Evolutionary conservation across 345 rosid species (phyloP).

Genomic region (Brassica napus): Da-Ae NC_063439.1:7775001-7775500

Average conservation of each 20-base stretch:
- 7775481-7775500: conserved; percentile 18
- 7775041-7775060: conserved; percentile 33
- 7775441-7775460: conserved; percentile 27
- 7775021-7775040: conserved; percentile 38
- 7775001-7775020: conserved; percentile 43
- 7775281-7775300: conserved; percentile 28
- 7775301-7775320: conserved; percentile 45
- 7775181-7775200: conserved; percentile 28
- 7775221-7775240: conserved; percentile 36
- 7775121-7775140: conserved; percentile 42
- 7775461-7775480: conserved; percentile 32
- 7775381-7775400: conserved; percentile 80
- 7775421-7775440: conserved; percentile 56
- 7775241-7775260: conserved; percentile 31
- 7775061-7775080: conserved; percentile 20
- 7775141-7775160: conserved; percentile 41
- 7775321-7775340: conserved; percentile 25
- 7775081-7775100: conserved; percentile 46
- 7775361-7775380: conserved; percentile 64
- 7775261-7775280: conserved; percentile 40
- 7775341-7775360: conserved; percentile 41
- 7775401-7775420: conserved; percentile 72
- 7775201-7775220: conserved; percentile 41
- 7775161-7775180: conserved; percentile 34
- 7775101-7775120: conserved; percentile 59